Evolutionary conservation across 2,329 filamentous ascomycete genomes (phyloP), one percentile per base, ranked within the genome.

Genomic region (Lachnellula hyalina): DNA sequence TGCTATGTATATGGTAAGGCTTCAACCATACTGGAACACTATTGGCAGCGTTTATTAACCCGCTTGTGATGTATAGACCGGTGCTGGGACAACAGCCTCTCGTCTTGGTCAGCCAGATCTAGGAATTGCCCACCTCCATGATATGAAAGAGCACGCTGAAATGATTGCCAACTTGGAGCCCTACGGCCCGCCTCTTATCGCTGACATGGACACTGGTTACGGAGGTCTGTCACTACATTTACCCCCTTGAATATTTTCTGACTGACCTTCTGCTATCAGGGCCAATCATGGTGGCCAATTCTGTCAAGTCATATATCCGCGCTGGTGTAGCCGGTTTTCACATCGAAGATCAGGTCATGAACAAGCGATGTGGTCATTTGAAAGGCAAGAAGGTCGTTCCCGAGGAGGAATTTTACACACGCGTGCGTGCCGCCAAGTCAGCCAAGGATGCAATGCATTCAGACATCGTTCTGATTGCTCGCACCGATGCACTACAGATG

Each of bases 321-420:
- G 72, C 76, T 3, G 81, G 81, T n/a, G 76, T 85, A 5, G 81
- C 82, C 0, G 82, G 73, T 0, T 69, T 84, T 17, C 82, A 85
- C 62, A 76, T 85, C 55, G 82, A 85, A 66, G 82, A 85, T 67
- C 82, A 86, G 69, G 74, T 85, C 32, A 72, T 77, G 47, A 79
- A 77, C 51, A 87, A 87, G 71, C 78, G 83, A n/a, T 87, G 84
- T 66, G 84, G 84, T 0, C 84, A 87, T 64, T 72, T 87, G 1
- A 68, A 70, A 1, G 81, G 82, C 51, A 87, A 87, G 68, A 72
- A 80, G 56, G 71, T 87, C 15, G 83, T 87, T 8, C 64, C 71
- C 1, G 57, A 66, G 0, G 74, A 77, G 0, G 75, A 76, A 19
- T 86, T 76, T 60, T 65, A 75, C n/a, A 68, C 73, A n/a, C 74